Conservation (phyloP, 805 yeast genomes). For the Suhomyces kilbournensis region DNA sequence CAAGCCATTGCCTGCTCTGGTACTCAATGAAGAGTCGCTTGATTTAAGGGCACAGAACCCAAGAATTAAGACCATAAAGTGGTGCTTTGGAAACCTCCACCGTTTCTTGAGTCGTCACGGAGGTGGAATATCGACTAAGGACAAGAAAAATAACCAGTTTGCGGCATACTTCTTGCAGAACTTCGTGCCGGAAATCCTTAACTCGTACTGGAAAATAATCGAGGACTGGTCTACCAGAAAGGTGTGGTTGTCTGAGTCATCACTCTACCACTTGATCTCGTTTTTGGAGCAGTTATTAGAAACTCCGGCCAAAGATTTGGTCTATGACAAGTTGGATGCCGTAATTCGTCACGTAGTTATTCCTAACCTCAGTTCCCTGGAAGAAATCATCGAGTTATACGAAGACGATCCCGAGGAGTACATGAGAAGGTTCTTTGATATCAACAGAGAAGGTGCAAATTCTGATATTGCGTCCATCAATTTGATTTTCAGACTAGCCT, state of each 20-base stretch:
- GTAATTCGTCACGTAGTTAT: constrained; percentile 38
- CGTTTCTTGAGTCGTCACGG: constrained; percentile 43
- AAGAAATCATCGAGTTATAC: constrained; percentile 38
- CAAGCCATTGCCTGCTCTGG: constrained; percentile 36
- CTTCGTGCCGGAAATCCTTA: constrained; percentile 43
- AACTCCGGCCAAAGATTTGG: constrained; percentile 36
- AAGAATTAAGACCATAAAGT: constrained; percentile 40
- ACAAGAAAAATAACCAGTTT: constrained; percentile 25
- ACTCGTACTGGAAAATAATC: constrained; percentile 42
- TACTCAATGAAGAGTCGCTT: constrained; percentile 27
- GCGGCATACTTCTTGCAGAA: constrained; percentile 30
- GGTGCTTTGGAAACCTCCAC: constrained; percentile 45
- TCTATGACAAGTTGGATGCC: constrained; percentile 40
- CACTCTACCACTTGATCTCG: constrained; percentile 42
- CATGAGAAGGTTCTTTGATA: constrained; percentile 42
- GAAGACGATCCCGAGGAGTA: constrained; percentile 48
- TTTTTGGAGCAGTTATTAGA: constrained; percentile 42
- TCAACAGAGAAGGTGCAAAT: constrained; percentile 46
- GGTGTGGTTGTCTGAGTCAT: constrained; percentile 39
- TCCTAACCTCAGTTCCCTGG: constrained; percentile 39
- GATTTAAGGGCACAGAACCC: constrained; percentile 40
- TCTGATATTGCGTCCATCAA: constrained; percentile 51
- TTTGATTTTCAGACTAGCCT: constrained; percentile 39
- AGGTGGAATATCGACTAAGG: constrained; percentile 38
- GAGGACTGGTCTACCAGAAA: constrained; percentile 39